phyloP scores from a whole-genome alignment of 75 land plant species.

The Chamaecyparis obtusa region DNA sequence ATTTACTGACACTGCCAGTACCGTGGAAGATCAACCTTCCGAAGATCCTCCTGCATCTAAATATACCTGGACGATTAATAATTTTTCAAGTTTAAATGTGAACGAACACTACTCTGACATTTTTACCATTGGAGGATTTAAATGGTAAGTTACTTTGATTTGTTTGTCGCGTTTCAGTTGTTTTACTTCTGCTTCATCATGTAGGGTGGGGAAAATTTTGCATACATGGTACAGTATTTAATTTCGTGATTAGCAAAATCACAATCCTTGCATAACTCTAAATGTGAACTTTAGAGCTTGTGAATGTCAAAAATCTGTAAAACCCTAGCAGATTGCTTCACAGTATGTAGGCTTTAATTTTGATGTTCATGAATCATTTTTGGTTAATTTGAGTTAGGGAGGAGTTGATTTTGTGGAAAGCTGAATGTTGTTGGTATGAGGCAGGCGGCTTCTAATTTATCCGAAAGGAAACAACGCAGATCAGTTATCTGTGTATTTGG shows the following conservation, averaged over 20 bases:
- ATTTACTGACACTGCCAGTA: conserved; percentile 64
- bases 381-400: background rate
- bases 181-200: background rate
- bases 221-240: background rate
- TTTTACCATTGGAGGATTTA: conserved; percentile 79
- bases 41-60: conserved; percentile 75
- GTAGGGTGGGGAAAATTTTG: background rate
- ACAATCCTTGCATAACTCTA: too few relatives aligned
- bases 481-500: conserved; percentile 88
- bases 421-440: background rate
- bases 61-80: conserved; percentile 86
- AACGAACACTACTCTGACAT: conserved; percentile 89
- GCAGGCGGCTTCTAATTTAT: conserved; percentile 90
- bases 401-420: background rate
- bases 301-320: background rate
- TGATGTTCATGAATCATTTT: background rate
- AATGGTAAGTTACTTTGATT: conserved; percentile 52
- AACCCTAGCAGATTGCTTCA: background rate
- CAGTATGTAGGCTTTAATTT: too few relatives aligned
- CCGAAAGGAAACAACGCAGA: conserved; percentile 98
- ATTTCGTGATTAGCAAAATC: background rate
- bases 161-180: background rate
- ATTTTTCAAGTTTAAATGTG: conserved; percentile 64
- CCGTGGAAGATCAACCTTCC: conserved; percentile 69
- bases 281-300: background rate